Conservation (phyloP, 805 yeast species). For the Candida morakotiae region DNA sequence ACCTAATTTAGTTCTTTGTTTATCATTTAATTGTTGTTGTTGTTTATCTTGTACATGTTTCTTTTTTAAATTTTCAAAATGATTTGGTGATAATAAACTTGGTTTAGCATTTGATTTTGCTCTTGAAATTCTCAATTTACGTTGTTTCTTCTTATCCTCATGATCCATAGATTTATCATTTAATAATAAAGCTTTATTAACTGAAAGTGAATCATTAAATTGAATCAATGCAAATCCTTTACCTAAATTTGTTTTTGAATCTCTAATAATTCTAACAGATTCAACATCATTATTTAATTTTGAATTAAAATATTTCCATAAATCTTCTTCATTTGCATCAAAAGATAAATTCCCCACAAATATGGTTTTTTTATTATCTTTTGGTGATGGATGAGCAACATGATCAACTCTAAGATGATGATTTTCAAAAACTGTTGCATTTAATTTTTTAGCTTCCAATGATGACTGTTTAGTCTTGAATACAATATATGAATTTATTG, state of each 20-base stretch:
- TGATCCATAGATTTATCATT: constrained; percentile 59
- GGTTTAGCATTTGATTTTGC: constrained; percentile 40
- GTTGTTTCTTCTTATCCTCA: constrained; percentile 48
- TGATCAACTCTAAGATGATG: constrained; percentile 89
- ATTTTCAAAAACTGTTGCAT: constrained; percentile 63
- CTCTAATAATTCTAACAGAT: constrained; percentile 87
- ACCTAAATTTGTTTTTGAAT: constrained; percentile 89
- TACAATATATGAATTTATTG: constrained; percentile 87
- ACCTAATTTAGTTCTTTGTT: constrained; percentile 73
- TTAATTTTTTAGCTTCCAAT: constrained; percentile 44
- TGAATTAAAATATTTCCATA: constrained; percentile 74
- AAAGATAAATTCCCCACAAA: constrained; percentile 94
- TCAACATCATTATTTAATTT: constrained; percentile 56
- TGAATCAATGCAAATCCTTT: constrained; percentile 97
- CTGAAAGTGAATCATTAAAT: constrained; percentile 67
- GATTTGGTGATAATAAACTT: constrained; percentile 41
- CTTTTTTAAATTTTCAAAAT: constrained; percentile 30
- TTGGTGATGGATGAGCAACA: constrained; percentile 84
- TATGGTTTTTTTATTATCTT: constrained; percentile 77
- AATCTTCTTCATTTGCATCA: constrained; percentile 83
- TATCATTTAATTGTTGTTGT: constrained; percentile 43
- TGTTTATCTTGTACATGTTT: constrained; percentile 18
- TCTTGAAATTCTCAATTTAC: constrained; percentile 76
- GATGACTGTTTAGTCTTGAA: constrained; percentile 53
- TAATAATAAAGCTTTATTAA: constrained; percentile 74